Percentiles rank a stretch among this genome's conserved stretches.
Evolutionary conservation across 2,329 filamentous ascomycete species (phyloP).

Genomic region (Cytospora schulzeri): DNA sequence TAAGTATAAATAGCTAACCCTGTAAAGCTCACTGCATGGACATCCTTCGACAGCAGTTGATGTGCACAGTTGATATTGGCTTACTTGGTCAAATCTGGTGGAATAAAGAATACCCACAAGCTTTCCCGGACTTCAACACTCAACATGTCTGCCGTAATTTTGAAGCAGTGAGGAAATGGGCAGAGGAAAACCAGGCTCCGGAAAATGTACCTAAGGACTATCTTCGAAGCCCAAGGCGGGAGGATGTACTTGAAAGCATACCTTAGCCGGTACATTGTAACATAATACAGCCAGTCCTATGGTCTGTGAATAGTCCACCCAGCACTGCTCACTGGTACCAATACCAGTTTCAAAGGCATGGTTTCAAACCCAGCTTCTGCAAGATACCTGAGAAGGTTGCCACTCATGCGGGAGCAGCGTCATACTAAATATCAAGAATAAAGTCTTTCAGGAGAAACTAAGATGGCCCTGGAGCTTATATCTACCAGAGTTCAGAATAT

Average conservation of each 20-base stretch:
- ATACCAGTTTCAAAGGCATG: background rate
- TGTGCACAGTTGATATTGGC: constrained; percentile 56
- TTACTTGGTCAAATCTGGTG: constrained; percentile 58
- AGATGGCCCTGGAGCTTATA: no score
- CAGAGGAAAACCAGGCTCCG: constrained; percentile 50
- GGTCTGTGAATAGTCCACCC: no score
- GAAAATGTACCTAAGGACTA: constrained; percentile 44
- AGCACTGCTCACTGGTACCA: background rate
- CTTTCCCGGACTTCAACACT: constrained; percentile 58
- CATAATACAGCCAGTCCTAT: no score
- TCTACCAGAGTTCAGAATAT: no score
- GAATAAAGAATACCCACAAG: constrained; percentile 42
- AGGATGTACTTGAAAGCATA: background rate
- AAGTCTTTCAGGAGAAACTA: no score
- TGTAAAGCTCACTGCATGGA: constrained; percentile 56
- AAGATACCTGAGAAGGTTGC: no score
- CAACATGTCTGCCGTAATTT: constrained; percentile 56
- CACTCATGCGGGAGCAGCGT: no score
- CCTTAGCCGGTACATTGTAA: background rate
- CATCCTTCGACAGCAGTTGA: constrained; percentile 56
- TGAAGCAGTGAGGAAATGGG: constrained; percentile 53
- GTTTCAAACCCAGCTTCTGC: no score
- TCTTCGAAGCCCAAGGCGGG: constrained; percentile 40
- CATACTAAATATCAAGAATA: no score
- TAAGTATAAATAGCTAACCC: background rate